Evolutionary conservation across 495 filamentous ascomycete species (phyloP).

Genomic region (Penicillium nucicola): DNA sequence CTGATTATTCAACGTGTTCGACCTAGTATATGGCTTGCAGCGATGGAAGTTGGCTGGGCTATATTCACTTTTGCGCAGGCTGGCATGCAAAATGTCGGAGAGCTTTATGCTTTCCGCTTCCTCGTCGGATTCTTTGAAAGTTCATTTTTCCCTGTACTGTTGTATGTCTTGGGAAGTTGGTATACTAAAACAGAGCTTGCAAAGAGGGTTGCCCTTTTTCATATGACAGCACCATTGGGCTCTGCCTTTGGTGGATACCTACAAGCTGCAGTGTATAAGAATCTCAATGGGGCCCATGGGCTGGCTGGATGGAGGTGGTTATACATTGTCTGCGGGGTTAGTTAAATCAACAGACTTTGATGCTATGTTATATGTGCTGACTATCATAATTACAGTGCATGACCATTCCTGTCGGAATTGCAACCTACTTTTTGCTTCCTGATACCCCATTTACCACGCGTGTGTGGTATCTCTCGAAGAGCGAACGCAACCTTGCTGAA

Average conservation of each 20-base stretch:
- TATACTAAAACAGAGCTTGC: slow-evolving; percentile 20
- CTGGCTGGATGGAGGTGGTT: slow-evolving; percentile 22
- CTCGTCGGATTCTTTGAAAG: slow-evolving; percentile 18
- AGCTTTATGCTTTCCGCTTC: slow-evolving; percentile 21
- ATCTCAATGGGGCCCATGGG: slow-evolving; percentile 14
- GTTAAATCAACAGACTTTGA: not conserved
- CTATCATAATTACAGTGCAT: slow-evolving; percentile 7
- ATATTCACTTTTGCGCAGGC: slow-evolving; percentile 34
- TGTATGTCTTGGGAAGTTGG: slow-evolving; percentile 17
- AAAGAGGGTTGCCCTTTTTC: slow-evolving; percentile 16
- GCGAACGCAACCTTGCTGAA: slow-evolving; percentile 18
- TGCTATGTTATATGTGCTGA: no score
- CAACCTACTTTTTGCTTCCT: slow-evolving; percentile 11
- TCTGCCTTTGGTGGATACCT: slow-evolving; percentile 19
- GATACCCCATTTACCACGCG: slow-evolving; percentile 15
- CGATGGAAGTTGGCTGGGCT: slow-evolving; percentile 42
- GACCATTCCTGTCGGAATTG: slow-evolving; percentile 16
- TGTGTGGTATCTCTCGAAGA: slow-evolving; percentile 20
- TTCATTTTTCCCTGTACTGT: slow-evolving; percentile 12
- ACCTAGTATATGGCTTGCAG: slow-evolving; percentile 33
- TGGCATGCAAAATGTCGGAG: slow-evolving; percentile 5
- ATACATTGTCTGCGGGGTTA: slow-evolving; percentile 18
- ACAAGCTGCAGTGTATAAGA: slow-evolving; percentile 18
- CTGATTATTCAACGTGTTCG: slow-evolving; percentile 19
- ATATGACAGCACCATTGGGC: slow-evolving; percentile 16